Base-by-base conservation (phyloP, 2,329 filamentous ascomycete species). In the Fusarium ramigenum region DNA sequence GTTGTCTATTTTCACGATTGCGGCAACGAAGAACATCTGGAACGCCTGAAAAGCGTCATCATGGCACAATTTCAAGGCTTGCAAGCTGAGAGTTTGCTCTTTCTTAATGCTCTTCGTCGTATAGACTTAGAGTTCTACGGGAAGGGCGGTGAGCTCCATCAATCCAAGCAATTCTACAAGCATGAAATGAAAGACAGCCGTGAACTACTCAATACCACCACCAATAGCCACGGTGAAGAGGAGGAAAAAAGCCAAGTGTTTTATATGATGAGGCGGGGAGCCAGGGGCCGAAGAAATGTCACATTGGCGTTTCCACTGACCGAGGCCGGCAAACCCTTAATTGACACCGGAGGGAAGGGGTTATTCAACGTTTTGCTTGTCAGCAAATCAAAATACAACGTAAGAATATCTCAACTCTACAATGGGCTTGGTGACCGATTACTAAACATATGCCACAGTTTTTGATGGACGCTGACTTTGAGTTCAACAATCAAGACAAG, bases 211-310 rank as follows among this genome's bases (percentile, higher is more conserved):
- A 10, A 30, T 21, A 1, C 6, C 4, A 21, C 9, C 0, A 8
- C 21, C 19, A 1, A 15, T 8, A 7, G 10, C 6, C 12, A 46
- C 12, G 19, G 3, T 11, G 25, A 21, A 21, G 2, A 9, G 1
- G 0, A 28, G 0, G 44, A 0, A 28, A 3, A 47, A 28, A 9
- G 9, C 0, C 4, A 5, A 47, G 0, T 28, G 12, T 47, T 21
- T 3, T 7, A 3, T 10, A 2, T 47, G 1, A 10, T 3, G 9
- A 12, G 5, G 5, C 25, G 12, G 25, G 25, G 18, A 5, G 19
- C 44, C 0, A 2, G 3, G 5, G 25, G 25, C 5, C 5, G 19
- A 10, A 4, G 25, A 21, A 15, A 21, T 21, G 19, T 47, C 6
- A 47, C 1, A 10, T 30, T 47, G 19, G 44, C 44, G 19, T 47